These are phyloP conservation scores for Pichia terricola DNA, from an alignment of 1,139 yeast genomes.

Conservation along the genomic window DNA sequence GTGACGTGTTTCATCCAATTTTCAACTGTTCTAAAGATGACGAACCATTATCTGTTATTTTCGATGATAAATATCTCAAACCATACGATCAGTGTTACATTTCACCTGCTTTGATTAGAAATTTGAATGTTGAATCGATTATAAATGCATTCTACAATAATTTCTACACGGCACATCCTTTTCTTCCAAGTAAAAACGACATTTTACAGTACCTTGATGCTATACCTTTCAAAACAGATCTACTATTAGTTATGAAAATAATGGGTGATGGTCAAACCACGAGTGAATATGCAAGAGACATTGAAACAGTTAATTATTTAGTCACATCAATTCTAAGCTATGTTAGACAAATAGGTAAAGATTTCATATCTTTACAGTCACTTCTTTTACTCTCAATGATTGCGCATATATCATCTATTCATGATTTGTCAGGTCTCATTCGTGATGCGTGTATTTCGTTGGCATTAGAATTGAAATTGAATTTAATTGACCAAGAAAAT, in stretches of 20 bases:
- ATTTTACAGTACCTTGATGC: constrained; percentile 26
- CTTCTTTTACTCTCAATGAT: constrained; percentile 31
- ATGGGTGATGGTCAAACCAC: constrained; percentile 37
- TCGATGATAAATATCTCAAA: constrained; percentile 13
- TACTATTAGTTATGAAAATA: constrained; percentile 36
- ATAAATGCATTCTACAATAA: constrained; percentile 30
- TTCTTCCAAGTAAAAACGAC: constrained; percentile 32
- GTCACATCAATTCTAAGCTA: constrained; percentile 30
- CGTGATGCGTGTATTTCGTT: constrained; percentile 33
- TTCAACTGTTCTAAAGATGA: constrained; percentile 23
- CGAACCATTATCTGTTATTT: constrained; percentile 16
- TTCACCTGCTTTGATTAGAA: constrained; percentile 20
- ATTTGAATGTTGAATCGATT: constrained; percentile 23
- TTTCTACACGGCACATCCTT: constrained; percentile 37
- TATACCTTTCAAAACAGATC: constrained; percentile 29
- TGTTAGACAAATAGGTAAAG: constrained; percentile 30
- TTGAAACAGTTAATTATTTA: constrained; percentile 29
- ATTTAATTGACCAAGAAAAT: constrained; percentile 26
- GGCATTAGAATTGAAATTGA: constrained; percentile 29
- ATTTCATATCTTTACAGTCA: constrained; percentile 34
- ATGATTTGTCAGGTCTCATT: constrained; percentile 32
- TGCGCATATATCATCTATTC: constrained; percentile 40
- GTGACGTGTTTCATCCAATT: constrained; percentile 19
- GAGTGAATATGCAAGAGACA: constrained; percentile 26
- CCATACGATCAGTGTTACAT: constrained; percentile 19